Evolutionary conservation across 2,329 filamentous ascomycete species (phyloP).

Genomic region (Colletotrichum spinosum): DNA sequence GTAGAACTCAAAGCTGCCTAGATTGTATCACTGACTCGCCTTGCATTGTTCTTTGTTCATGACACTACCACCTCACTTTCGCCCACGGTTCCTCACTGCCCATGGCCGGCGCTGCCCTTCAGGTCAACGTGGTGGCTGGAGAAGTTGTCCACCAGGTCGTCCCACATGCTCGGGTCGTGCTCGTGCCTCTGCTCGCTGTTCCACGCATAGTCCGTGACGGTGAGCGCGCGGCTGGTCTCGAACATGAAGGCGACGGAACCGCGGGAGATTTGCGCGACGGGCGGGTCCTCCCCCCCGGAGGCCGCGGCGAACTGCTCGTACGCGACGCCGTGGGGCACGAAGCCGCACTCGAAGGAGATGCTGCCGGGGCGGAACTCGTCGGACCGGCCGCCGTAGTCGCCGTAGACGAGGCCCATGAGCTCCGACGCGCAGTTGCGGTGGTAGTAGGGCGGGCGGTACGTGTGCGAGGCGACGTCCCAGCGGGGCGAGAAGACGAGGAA

Average conservation of each 20-base stretch:
- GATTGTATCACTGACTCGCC: too few relatives aligned
- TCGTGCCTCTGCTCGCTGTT: slow-evolving; percentile 52
- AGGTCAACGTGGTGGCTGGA: slow-evolving; percentile 41
- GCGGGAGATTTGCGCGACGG: slow-evolving; percentile 57
- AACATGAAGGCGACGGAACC: slow-evolving; percentile 64
- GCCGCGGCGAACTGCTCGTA: slow-evolving; percentile 61
- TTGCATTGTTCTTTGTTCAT: too few relatives aligned
- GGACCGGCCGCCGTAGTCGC: slow-evolving; percentile 43
- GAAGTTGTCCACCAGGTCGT: slow-evolving; percentile 65
- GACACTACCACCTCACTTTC: too few relatives aligned
- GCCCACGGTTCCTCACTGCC: too few relatives aligned
- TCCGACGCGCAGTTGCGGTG: slow-evolving; percentile 71
- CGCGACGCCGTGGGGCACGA: slow-evolving; percentile 62
- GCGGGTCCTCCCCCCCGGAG: slow-evolving; percentile 55
- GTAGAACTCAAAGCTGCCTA: too few relatives aligned
- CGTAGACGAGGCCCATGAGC: slow-evolving; percentile 64
- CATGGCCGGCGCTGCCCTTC: too few relatives aligned
- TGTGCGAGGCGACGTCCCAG: slow-evolving; percentile 72
- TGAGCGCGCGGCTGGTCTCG: slow-evolving; percentile 64
- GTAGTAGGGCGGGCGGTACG: slow-evolving; percentile 75
- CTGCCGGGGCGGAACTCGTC: slow-evolving; percentile 61
- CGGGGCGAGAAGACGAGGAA: slow-evolving; percentile 76
- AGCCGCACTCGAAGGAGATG: slow-evolving; percentile 52
- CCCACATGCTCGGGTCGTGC: slow-evolving; percentile 65
- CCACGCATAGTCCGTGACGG: slow-evolving; percentile 67